Conservation (phyloP, 441 rosid species). For the Pelargonium myrrhifolium region DNA sequence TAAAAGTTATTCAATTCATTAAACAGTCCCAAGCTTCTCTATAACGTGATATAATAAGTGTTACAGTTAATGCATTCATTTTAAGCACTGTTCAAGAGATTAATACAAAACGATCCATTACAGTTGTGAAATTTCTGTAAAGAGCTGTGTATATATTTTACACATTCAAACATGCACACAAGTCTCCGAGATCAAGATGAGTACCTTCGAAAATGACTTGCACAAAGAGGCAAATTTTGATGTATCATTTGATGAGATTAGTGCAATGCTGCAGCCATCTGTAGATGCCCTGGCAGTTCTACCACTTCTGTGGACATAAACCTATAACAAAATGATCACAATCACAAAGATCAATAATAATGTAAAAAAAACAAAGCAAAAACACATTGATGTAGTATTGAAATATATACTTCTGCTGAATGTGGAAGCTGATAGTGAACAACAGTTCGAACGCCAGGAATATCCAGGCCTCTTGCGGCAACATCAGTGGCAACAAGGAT, state of each 20-base stretch:
- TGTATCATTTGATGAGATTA: slow-evolving; percentile 67
- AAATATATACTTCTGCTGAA: slow-evolving; percentile 70
- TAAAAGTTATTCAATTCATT: background rate
- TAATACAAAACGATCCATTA: background rate
- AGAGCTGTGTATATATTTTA: background rate
- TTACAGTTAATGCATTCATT: background rate
- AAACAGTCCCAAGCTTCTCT: background rate
- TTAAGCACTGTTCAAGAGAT: background rate
- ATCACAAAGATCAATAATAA: background rate
- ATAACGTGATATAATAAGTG: background rate
- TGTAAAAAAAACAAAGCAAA: slow-evolving; percentile 10
- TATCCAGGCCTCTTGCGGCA: slow-evolving; percentile 97
- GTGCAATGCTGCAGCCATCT: slow-evolving; percentile 94
- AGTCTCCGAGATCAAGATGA: background rate
- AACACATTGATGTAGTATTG: slow-evolving; percentile 8
- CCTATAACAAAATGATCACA: slow-evolving; percentile 35
- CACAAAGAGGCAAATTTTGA: slow-evolving; percentile 81
- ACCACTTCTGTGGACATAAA: slow-evolving; percentile 98
- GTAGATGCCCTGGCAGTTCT: slow-evolving; percentile 91
- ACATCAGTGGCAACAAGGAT: slow-evolving; percentile 92
- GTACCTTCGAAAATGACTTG: slow-evolving; percentile 87
- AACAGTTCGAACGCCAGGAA: slow-evolving; percentile 85
- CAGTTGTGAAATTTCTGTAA: background rate
- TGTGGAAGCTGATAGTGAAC: slow-evolving; percentile 98
- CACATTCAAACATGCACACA: background rate